These are phyloP conservation scores for Neonectria coccinea DNA, from an alignment of 2,329 filamentous ascomycete genomes.

Conservation along the genomic window DNA sequence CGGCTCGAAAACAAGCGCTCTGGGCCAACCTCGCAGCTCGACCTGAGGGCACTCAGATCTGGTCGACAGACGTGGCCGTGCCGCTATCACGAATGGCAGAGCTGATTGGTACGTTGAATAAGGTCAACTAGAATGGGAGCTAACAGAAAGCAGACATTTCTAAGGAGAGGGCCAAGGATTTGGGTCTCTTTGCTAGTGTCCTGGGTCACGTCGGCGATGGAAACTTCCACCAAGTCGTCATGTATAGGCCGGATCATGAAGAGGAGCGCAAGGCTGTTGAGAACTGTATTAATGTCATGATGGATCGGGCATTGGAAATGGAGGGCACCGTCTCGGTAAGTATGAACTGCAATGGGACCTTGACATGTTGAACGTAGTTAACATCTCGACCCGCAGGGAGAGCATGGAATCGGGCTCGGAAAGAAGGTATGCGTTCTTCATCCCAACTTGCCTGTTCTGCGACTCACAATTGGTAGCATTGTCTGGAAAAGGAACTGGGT, in stretches of 20 bases:
- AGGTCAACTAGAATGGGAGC: neutral
- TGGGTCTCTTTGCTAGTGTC: slow-evolving; percentile 74
- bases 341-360: no score
- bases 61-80: slow-evolving; percentile 86
- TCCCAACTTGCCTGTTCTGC: no score
- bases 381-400: slow-evolving; percentile 48
- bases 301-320: slow-evolving; percentile 73
- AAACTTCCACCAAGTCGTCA: slow-evolving; percentile 73
- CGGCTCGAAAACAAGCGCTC: slow-evolving; percentile 78
- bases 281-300: slow-evolving; percentile 65
- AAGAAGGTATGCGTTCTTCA: slow-evolving; percentile 10
- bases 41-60: slow-evolving; percentile 71
- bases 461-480: slow-evolving; percentile 5
- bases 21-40: slow-evolving; percentile 78
- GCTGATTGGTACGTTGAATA: slow-evolving; percentile 43
- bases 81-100: slow-evolving; percentile 78
- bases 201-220: slow-evolving; percentile 81
- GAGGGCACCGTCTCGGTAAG: slow-evolving; percentile 73
- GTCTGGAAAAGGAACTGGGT: slow-evolving; percentile 18
- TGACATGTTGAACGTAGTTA: no score
- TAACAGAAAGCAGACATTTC: slow-evolving; percentile 60
- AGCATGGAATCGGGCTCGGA: slow-evolving; percentile 67
- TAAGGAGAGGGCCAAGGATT: slow-evolving; percentile 71
- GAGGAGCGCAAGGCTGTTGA: slow-evolving; percentile 9
- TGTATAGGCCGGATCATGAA: slow-evolving; percentile 39